Base-by-base conservation (phyloP, 1,139 yeast species). In the Magnusiomyces sp. region DNA sequence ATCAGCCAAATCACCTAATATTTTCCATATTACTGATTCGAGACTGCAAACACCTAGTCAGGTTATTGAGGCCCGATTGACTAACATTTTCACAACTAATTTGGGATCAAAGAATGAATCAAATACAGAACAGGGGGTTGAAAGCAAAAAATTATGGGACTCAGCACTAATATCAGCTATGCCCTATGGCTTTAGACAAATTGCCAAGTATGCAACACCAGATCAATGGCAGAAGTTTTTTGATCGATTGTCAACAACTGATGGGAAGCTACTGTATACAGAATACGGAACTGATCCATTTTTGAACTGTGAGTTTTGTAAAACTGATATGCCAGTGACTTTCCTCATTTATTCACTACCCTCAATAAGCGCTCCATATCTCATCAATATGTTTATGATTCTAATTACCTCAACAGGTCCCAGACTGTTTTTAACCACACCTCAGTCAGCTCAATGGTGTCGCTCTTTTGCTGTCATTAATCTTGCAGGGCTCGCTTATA, bases 271-370 rank as follows among this genome's bases (percentile, higher is more conserved):
- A 5, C 50, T 59, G 20, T 61, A 59, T 45, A 52, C 62, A 2
- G 47, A 58, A 2, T 58, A 56, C 48, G 65, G 65, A 2, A 58
- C 62, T 4, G 54, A 48, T 17, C 56, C 60, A 1, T 43, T 57
- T 29, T 56, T 53, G 7, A 50, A 53, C 34, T 62, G 65, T 42
- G 55, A 53, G 20, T 62, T 63, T 62, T 62, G 65, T 48, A 48
- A 52, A 4, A 46, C 55, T 9, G 54, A 51, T 27, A 43, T 50
- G 10, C 56, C 55, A 0, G n/a, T 32, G 34, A 46, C 59, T n/a
- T 56, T 54, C 40, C 46, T 58, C 31, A 33, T 55, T 33, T 62
- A 57, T 49, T 46, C 54, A 5, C 33, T 58, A 14, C 61, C 64
- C 4, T 50, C 51, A 17, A 45, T 56, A 9, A 38, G 53, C 13